phyloP scores from a whole-genome alignment of 257 asterid genomes.

The Buddleja alternifolia region DNA sequence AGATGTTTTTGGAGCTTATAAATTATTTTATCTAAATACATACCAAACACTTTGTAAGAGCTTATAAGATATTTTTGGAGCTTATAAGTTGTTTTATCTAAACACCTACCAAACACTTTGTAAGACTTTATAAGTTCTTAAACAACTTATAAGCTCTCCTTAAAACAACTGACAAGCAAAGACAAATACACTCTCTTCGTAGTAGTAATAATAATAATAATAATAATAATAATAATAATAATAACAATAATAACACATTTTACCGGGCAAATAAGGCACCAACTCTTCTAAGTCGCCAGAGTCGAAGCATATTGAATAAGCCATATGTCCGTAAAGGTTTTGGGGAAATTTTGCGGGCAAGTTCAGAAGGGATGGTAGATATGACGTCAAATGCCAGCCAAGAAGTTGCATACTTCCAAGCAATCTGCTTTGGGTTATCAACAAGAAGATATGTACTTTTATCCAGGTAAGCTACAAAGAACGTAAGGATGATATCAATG shows the following conservation, averaged over 20 bases:
- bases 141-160: no score
- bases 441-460: constrained; percentile 62
- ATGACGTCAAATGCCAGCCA: constrained; percentile 75
- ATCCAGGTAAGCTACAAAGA: constrained; percentile 86
- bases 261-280: constrained; percentile 85
- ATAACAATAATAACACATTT: not conserved
- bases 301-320: constrained; percentile 82
- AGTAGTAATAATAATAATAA: no score
- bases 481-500: constrained; percentile 78
- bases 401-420: constrained; percentile 56
- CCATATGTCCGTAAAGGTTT: constrained; percentile 61
- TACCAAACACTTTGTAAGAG: no score
- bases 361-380: constrained; percentile 81
- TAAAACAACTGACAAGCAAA: no score
- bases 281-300: constrained; percentile 92
- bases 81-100: no score
- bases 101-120: no score
- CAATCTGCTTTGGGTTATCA: constrained; percentile 60
- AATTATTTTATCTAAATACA: no score
- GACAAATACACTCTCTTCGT: no score
- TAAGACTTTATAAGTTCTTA: no score
- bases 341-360: constrained; percentile 64
- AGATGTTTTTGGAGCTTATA: no score
- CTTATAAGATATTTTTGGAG: no score
- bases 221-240: no score